phyloP scores from a whole-genome alignment of 352 stramenopile genomes.

The Halophytophthora polymorphica region DNA sequence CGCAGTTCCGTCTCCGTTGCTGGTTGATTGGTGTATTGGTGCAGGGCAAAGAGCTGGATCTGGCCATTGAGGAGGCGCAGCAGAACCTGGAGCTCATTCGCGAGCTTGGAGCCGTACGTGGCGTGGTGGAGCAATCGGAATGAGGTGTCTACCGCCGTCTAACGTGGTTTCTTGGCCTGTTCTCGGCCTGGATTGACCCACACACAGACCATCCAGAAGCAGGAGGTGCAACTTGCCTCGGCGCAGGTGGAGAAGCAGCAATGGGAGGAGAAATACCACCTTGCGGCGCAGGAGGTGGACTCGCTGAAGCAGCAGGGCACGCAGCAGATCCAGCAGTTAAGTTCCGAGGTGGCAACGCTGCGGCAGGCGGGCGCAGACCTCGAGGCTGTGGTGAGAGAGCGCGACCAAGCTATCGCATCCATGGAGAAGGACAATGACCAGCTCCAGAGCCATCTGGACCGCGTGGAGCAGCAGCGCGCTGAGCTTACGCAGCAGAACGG shows the following conservation, averaged over 20 bases:
- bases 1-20: slow-evolving; percentile 3
- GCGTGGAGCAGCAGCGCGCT: slow-evolving; percentile 43
- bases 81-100: slow-evolving; percentile 62
- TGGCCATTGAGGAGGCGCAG: slow-evolving; percentile 69
- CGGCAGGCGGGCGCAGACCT: slow-evolving; percentile 45
- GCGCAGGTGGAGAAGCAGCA: slow-evolving; percentile 62
- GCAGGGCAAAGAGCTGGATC: slow-evolving; percentile 70
- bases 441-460: slow-evolving; percentile 37
- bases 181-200: not conserved
- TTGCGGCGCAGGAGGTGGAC: slow-evolving; percentile 49
- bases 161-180: slow-evolving; percentile 1
- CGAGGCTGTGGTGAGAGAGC: slow-evolving; percentile 43
- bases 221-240: slow-evolving; percentile 52
- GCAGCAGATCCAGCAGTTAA: slow-evolving; percentile 51
- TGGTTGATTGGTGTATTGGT: not conserved
- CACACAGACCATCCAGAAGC: slow-evolving; percentile 50
- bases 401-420: slow-evolving; percentile 28
- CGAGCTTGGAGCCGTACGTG: slow-evolving; percentile 44
- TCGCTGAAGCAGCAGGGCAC: slow-evolving; percentile 47
- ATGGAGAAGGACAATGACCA: slow-evolving; percentile 41
- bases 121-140: not conserved
- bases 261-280: slow-evolving; percentile 79
- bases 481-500: slow-evolving; percentile 43
- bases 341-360: slow-evolving; percentile 43
- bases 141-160: not conserved